Evolutionary conservation across 495 filamentous ascomycete species (phyloP), one percentile per base, ranked within the genome.

Genomic region (Cercophora scortea): DNA sequence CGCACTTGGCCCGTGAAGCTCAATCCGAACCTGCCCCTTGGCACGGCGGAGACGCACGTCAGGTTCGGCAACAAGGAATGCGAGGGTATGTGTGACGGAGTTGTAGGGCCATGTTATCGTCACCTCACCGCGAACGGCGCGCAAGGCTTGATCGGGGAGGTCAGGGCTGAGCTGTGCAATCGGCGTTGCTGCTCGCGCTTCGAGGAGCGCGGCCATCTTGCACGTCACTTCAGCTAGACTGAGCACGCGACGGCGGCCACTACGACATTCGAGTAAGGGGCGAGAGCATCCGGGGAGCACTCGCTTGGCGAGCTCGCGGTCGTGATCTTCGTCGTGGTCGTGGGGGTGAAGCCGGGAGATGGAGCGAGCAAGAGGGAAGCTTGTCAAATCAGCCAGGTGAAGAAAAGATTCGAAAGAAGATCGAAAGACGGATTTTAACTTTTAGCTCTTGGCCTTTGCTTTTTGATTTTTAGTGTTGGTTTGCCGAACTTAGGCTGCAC

Each of bases 91-190:
- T 7, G 78, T 84, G 12, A 87, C 85, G 6, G 83, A 84, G 35
- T 87, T 95, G 67, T 87, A 98, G 0, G 93, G 93, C 92, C 93
- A 96, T 43, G 90, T 80, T 15, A 98, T 81, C 6, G 87, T 88
- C 35, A 96, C 83, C 1, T 89, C 74, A 12, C 84, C 90, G 42
- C 69, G 61, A 1, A 76, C 68, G 12, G 59, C 61, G 32, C 65
- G 60, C n/a, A 66, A 60, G 0, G 56, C 32, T 11, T 58, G 65
- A 7, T 75, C 62, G 1, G 58, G 42, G 12, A 76, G 47, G n/a
- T 70, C 66, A n/a, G 89, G 88, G 9, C 71, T 67, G 47, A 93
- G 76, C 58, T 85, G 71, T 33, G 88, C 79, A 60, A 95, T 90
- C 18, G 86, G 61, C 1, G 65, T 70, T 15, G 43, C 34, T 1